phyloP scores from a whole-genome alignment of 2,329 filamentous ascomycete genomes.

The Leptographium wingfieldii region DNA sequence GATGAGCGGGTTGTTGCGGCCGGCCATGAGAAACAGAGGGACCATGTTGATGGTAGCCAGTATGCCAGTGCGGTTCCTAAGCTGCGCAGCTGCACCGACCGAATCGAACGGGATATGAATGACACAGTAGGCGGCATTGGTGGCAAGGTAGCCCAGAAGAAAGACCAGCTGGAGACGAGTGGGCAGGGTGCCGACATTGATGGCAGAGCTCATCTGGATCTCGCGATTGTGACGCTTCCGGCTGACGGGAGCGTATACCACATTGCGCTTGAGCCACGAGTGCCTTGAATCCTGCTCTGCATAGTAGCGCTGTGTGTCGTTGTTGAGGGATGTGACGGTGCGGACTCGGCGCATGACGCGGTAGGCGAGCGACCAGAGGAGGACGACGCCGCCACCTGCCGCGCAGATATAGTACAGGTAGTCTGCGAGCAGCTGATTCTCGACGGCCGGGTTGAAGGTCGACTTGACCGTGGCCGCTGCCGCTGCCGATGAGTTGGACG shows the following conservation, averaged over 20 bases:
- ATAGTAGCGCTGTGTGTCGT: conserved; percentile 72
- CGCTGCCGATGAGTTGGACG: not conserved
- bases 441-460: conserved; percentile 19
- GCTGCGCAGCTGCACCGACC: conserved; percentile 30
- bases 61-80: conserved; percentile 58
- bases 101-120: conserved; percentile 48
- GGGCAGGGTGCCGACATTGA: conserved; percentile 58
- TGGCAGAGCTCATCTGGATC: conserved; percentile 45
- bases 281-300: conserved; percentile 38
- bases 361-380: conserved; percentile 53
- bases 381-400: conserved; percentile 47
- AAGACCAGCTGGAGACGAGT: conserved; percentile 66
- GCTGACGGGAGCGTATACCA: conserved; percentile 59
- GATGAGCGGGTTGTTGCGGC: conserved; percentile 69
- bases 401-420: conserved; percentile 54
- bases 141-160: conserved; percentile 52
- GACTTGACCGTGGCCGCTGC: not conserved
- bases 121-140: conserved; percentile 68
- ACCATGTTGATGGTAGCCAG: conserved; percentile 66
- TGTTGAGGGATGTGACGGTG: conserved; percentile 61
- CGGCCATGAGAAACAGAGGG: conserved; percentile 61
- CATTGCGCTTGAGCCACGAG: conserved; percentile 53
- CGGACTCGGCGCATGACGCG: conserved; percentile 56
- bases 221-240: conserved; percentile 66
- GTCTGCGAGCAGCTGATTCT: conserved; percentile 43